Evolutionary conservation across 2,329 filamentous ascomycete genomes (phyloP).

Genomic region (Conoideocrella luteorostrata): DNA sequence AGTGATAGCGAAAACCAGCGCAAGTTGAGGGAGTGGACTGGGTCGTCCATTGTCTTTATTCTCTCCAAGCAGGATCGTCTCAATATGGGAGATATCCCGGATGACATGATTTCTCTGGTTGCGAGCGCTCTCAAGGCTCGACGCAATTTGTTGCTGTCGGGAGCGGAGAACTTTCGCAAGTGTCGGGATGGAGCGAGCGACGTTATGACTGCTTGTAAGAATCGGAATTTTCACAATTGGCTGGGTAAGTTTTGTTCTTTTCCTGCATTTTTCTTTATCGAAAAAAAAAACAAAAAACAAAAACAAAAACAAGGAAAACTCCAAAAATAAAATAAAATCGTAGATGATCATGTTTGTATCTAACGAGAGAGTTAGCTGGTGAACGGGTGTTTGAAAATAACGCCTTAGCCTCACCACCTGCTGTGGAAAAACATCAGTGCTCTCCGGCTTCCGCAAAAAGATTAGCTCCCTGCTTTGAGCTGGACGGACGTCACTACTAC

Average conservation of each 20-base stretch:
- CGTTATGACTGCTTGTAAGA: conserved; percentile 19
- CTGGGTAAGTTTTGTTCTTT: conserved; percentile 22
- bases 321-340: no score
- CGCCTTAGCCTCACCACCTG: conserved; percentile 24
- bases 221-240: conserved; percentile 28
- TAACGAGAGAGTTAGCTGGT: conserved; percentile 18
- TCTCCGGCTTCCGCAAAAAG: conserved; percentile 15
- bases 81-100: conserved; percentile 21
- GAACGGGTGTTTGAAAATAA: conserved; percentile 19
- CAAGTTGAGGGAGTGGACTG: conserved; percentile 24
- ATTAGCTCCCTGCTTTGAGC: conserved; percentile 12
- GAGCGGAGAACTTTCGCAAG: conserved; percentile 8
- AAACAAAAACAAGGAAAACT: no score
- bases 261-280: neutral
- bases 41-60: conserved; percentile 18
- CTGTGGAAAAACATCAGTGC: conserved; percentile 11
- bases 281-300: no score
- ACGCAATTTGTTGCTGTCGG: conserved; percentile 19
- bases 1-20: conserved; percentile 19
- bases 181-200: conserved; percentile 11
- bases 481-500: conserved; percentile 21
- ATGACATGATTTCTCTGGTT: conserved; percentile 24
- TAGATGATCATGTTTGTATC: neutral
- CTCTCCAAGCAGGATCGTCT: conserved; percentile 21
- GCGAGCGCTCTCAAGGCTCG: conserved; percentile 26